Base-by-base conservation (phyloP, 2,329 filamentous ascomycete species). In the Bretziella fagacearum region DNA sequence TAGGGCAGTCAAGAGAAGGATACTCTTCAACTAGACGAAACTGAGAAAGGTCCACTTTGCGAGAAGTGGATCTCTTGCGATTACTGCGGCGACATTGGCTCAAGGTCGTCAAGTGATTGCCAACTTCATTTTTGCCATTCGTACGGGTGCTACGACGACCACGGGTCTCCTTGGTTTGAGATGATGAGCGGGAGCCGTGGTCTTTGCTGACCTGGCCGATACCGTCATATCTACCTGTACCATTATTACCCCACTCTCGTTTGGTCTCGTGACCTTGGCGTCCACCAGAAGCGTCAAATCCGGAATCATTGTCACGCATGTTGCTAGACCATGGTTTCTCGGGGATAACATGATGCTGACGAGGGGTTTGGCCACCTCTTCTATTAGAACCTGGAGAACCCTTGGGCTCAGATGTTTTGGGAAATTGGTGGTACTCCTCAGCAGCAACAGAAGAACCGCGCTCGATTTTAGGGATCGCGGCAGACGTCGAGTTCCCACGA, bases 11-110 rank as follows among this genome's bases (percentile, higher is more conserved):
- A 1, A 35, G 36, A 10, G 45, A 46, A 2, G 36, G 44, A 30
- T 49, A 51, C 20, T 52, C 51, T 27, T 52, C 51, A 13, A 52
- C 45, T 6, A 39, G 17, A 7, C 44, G 46, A 29, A 52, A 52
- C 23, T 51, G 48, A 1, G 51, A 48, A 4, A 52, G 23, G 10
- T 52, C 43, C 0, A 49, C 23, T 10, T 29, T 25, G 6, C 44
- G 48, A 1, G 37, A 46, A 23, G 36, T 27, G 6, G 42, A 50
- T 3, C 43, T 26, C n/a, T 43, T 39, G 3, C 30, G 17, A 1
- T 22, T 29, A 6, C 11, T 20, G 11, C 27, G 18, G 7, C 36
- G 15, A 22, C 22, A 23, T n/a, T n/a, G n/a, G n/a, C n/a, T n/a
- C n/a, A n/a, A n/a, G 3, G 26, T 23, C 11, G 26, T 30, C 23